Conservation (phyloP, 805 yeast species). For the Jamesozyma lodderae region DNA sequence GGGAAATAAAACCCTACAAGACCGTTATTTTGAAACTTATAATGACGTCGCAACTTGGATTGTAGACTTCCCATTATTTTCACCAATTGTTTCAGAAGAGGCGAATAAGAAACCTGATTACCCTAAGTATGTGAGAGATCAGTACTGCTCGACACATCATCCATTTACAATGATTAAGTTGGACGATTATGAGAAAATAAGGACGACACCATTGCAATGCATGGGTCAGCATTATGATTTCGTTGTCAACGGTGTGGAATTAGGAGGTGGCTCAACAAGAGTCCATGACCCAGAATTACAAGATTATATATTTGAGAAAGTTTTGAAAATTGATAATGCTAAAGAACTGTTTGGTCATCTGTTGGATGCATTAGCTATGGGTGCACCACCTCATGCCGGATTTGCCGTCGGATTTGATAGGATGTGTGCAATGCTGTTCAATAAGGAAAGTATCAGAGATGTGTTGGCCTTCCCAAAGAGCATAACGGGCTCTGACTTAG, state of each 20-base stretch:
- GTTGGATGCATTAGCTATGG: constrained; percentile 68
- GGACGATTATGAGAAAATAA: constrained; percentile 52
- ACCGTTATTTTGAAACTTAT: constrained; percentile 12
- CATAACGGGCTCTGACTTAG: constrained; percentile 76
- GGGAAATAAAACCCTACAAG: constrained; percentile 37
- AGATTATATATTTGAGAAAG: constrained; percentile 53
- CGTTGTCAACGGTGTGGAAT: constrained; percentile 87
- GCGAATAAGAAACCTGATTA: constrained; percentile 28
- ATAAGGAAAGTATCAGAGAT: constrained; percentile 70
- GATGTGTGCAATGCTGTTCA: constrained; percentile 82
- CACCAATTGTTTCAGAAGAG: constrained; percentile 47
- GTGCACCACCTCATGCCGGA: constrained; percentile 99
- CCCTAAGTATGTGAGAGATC: constrained; percentile 48
- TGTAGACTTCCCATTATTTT: constrained; percentile 84
- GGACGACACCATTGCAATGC: constrained; percentile 48
- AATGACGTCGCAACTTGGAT: constrained; percentile 66
- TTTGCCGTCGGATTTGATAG: constrained; percentile 93
- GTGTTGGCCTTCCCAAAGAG: constrained; percentile 96
- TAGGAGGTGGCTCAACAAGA: constrained; percentile 97
- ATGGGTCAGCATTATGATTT: constrained; percentile 91
- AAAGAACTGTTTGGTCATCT: constrained; percentile 75
- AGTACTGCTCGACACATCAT: constrained; percentile 75
- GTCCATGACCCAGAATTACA: constrained; percentile 81
- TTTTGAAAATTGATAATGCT: constrained; percentile 53
- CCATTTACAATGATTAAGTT: constrained; percentile 90